Base-by-base conservation (phyloP, 139 green algal genomes). In the Volvox reticuliferus region DNA sequence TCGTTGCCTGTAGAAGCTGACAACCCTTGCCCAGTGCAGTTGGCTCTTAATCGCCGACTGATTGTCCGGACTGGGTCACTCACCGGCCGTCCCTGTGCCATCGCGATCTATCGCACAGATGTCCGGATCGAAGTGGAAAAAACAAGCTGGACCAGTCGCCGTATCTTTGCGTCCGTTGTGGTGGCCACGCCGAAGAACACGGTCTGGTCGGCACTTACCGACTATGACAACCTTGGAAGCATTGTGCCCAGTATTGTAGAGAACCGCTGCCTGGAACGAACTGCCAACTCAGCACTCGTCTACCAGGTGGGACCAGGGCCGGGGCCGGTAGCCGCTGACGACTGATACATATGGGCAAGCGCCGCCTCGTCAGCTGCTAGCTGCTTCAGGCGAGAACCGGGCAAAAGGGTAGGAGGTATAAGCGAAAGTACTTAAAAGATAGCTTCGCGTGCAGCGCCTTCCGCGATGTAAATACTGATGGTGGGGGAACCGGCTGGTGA, bases 241-340 rank as follows among this genome's bases (percentile, higher is more conserved):
- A 97, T 98, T 92, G 97, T 98, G 30, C 97, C 96, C 81, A 94
- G 94, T 22, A 92, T 98, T 55, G 96, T 96, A 18, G 95, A 96
- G 79, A 98, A 98, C 88, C 91, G 89, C 26, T 97, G 96, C 91
- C 69, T 98, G 63, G 90, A 95, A 68, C 87, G 92, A 9, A 84
- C 82, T 24, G 24, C 86, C 0, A 33, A 94, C 12, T 89, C 91
- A 2, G 91, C 88, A 5, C n/a, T 94, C 20, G 32, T 96, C 44
- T 91, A 93, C 71, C 94, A 96, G 92, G 94, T 95, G 36, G 5
- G 44, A 9, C 44, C 44, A 55, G 44, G 44, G 44, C 44, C 44
- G 44, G 44, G 44, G 44, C 44, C 9, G 44, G 5, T 5, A 55
- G 9, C 44, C 5, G 9, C 44, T 55, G 44, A 9, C 5, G 44